Evolutionary conservation across 805 yeast genomes (phyloP), one percentile per base, ranked within the genome.

Genomic region (Ogataea ramenticola): DNA sequence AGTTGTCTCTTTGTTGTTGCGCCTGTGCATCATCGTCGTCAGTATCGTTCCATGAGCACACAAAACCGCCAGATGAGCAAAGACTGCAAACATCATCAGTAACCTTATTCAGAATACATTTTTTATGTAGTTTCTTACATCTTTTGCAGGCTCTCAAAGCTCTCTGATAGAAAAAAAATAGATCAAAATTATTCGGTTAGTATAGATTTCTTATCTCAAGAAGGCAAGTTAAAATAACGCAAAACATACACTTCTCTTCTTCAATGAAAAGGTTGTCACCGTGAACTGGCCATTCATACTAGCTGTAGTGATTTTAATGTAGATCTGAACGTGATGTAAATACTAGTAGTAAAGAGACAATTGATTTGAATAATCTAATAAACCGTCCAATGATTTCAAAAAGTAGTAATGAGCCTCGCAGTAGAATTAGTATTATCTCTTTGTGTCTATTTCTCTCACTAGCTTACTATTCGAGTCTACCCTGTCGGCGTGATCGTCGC

Each of bases 101-200:
- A 20, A 46, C 19, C 4, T 44, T 45, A 2, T 27, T 32, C 27
- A 33, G 47, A 30, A 32, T 45, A 42, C 65, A 60, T 31, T 45
- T 52, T 33, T 49, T 52, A 41, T 60, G 65, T 9, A 47, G 36
- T 32, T 47, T 50, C 33, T 58, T 47, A 36, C 65, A 59, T 21
- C 57, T 42, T 17, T 46, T 42, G 39, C 65, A 60, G 4, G 65
- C 62, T 27, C 46, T 51, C 3, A 49, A 29, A 1, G 58, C 43
- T 22, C 51, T 45, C 47, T 45, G 16, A 26, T 8, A 26, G 10
- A 26, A 26, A 26, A 26, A 26, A n/a, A n/a, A n/a, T n/a, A n/a
- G n/a, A n/a, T n/a, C 10, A 8, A 26, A 26, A 26, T 26, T 10
- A 10, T 26, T 8, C 27, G 32, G 32, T 35, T 35, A 35, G 37